These are phyloP conservation scores for Hirsutella minnesotensis DNA, from an alignment of 2,329 filamentous ascomycete genomes.

Conservation along the genomic window DNA sequence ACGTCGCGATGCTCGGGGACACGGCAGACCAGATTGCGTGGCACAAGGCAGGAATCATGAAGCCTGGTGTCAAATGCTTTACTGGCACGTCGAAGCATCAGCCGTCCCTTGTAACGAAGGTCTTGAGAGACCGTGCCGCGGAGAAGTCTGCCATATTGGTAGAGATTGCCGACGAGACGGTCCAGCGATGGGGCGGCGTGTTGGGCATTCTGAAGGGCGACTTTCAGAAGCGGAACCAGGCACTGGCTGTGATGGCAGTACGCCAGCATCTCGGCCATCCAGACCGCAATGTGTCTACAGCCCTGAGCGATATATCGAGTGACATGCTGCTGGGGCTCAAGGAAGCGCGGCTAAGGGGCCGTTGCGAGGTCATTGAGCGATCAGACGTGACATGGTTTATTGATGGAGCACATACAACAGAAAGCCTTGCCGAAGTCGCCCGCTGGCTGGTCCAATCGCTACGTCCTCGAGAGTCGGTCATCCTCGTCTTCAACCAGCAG, in stretches of 20 bases:
- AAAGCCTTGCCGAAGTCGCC: slow-evolving; percentile 67
- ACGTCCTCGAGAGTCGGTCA: slow-evolving; percentile 17
- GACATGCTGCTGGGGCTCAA: slow-evolving; percentile 54
- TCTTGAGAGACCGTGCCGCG: slow-evolving; percentile 46
- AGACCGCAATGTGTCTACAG: slow-evolving; percentile 5
- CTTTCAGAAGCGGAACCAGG: slow-evolving; percentile 49
- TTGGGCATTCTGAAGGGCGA: slow-evolving; percentile 30
- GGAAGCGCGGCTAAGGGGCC: slow-evolving; percentile 56
- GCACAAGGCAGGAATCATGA: slow-evolving; percentile 88
- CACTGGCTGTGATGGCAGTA: slow-evolving; percentile 43
- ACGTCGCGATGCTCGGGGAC: slow-evolving; percentile 66
- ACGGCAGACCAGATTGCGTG: slow-evolving; percentile 74
- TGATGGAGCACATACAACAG: slow-evolving; percentile 79
- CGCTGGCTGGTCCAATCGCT: slow-evolving; percentile 58
- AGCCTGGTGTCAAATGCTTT: slow-evolving; percentile 37
- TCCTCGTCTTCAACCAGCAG: slow-evolving; percentile 88
- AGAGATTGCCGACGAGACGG: slow-evolving; percentile 26
- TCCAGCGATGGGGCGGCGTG: slow-evolving; percentile 29
- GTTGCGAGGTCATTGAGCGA: slow-evolving; percentile 56
- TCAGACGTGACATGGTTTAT: slow-evolving; percentile 60
- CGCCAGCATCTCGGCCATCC: slow-evolving; percentile 38
- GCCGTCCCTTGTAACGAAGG: slow-evolving; percentile 27
- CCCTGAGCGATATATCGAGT: slow-evolving; percentile 13
- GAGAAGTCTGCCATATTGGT: slow-evolving; percentile 39
- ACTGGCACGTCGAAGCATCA: slow-evolving; percentile 14